Percentiles rank a stretch among this genome's conserved stretches.
These are phyloP conservation scores for Curvularia sp. DNA, from an alignment of 2,329 filamentous ascomycete species.

Conservation along the genomic window DNA sequence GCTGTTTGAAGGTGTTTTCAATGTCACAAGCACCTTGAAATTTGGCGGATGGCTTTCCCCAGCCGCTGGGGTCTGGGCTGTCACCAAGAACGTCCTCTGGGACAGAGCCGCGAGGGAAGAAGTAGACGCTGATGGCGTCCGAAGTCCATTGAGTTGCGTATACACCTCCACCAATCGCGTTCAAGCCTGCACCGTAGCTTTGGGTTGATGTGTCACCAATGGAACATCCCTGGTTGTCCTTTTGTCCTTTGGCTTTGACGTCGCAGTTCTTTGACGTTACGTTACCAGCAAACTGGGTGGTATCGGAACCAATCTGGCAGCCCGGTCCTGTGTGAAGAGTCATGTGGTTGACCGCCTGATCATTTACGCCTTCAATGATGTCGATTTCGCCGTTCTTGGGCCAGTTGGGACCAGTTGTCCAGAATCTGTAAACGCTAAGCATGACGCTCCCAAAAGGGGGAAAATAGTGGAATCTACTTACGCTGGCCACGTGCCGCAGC, in stretches of 20 bases:
- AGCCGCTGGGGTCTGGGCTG: slow-evolving; percentile 69
- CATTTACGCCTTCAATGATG: slow-evolving; percentile 58
- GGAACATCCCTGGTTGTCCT: slow-evolving; percentile 53
- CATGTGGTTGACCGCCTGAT: slow-evolving; percentile 52
- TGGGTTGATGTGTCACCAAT: slow-evolving; percentile 50
- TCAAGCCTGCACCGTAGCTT: slow-evolving; percentile 63
- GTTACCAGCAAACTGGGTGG: slow-evolving; percentile 57
- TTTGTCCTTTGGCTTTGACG: slow-evolving; percentile 51
- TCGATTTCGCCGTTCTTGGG: slow-evolving; percentile 56
- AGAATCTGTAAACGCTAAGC: slow-evolving; percentile 36
- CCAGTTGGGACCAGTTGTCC: slow-evolving; percentile 44
- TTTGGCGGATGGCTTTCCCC: slow-evolving; percentile 71
- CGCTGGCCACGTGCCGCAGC: slow-evolving; percentile 62
- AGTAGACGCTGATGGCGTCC: slow-evolving; percentile 76
- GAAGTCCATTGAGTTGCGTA: slow-evolving; percentile 70
- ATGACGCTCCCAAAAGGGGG: not conserved
- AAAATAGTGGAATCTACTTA: slow-evolving; percentile 18
- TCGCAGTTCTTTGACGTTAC: slow-evolving; percentile 59
- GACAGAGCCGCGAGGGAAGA: slow-evolving; percentile 74
- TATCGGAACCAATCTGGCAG: slow-evolving; percentile 51
- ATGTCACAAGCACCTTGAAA: slow-evolving; percentile 77
- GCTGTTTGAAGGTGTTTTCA: slow-evolving; percentile 69
- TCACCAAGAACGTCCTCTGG: slow-evolving; percentile 68
- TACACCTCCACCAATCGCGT: slow-evolving; percentile 54
- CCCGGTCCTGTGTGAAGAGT: slow-evolving; percentile 57